A percentile compares a stretch with the other conserved stretches of the same genome.
phyloP scores from a whole-genome alignment of 1,139 yeast genomes.

The Yamadazyma aaseri region DNA sequence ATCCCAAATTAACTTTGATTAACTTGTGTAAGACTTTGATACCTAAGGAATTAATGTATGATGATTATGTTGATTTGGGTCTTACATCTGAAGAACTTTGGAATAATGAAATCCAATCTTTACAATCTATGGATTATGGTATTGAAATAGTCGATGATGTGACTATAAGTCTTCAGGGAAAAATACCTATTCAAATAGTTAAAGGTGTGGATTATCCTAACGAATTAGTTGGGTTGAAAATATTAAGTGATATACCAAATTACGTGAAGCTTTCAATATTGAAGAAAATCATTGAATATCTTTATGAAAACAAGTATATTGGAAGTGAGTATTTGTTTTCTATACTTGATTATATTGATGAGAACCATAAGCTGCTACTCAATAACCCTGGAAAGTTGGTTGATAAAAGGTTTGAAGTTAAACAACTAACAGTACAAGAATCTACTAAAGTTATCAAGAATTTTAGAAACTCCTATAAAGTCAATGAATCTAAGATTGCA shows the following conservation, averaged over 20 bases:
- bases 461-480: conserved; percentile 7
- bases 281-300: conserved; percentile 42
- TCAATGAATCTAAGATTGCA: conserved; percentile 19
- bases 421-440: background rate
- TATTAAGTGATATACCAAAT: conserved; percentile 62
- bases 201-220: conserved; percentile 56
- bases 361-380: conserved; percentile 54
- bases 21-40: conserved; percentile 45
- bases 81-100: conserved; percentile 44
- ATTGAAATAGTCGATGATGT: conserved; percentile 1
- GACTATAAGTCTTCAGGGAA: conserved; percentile 4
- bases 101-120: conserved; percentile 76
- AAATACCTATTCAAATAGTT: conserved; percentile 41
- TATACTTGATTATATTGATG: conserved; percentile 74
- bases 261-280: conserved; percentile 71
- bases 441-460: conserved; percentile 2
- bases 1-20: conserved; percentile 56
- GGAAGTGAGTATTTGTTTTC: conserved; percentile 72
- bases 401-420: conserved; percentile 14
- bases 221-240: conserved; percentile 60
- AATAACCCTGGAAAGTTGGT: conserved; percentile 74
- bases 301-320: conserved; percentile 39
- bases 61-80: conserved; percentile 14
- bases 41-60: conserved; percentile 7
- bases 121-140: conserved; percentile 44